Base-by-base conservation (phyloP, 1,139 yeast species). In the Nakaseomyces uthaithaninus region DNA sequence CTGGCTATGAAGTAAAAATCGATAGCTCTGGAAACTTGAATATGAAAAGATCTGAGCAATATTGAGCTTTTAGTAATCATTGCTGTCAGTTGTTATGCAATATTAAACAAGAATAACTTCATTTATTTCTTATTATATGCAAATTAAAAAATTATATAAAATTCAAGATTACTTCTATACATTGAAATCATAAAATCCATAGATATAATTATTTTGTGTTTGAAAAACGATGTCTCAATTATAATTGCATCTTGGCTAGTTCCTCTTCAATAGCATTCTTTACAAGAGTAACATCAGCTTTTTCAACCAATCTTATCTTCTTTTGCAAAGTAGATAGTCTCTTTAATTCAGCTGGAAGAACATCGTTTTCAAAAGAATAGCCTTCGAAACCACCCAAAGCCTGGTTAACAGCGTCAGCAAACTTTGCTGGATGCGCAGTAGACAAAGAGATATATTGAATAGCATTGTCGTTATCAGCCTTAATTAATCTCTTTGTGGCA, bases 381-480 rank as follows among this genome's bases (percentile, higher is more conserved):
- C 77, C 86, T 18, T 72, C 74, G 47, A 77, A 69, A 2, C 72
- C 71, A 38, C 65, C 61, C 52, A 91, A 74, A 2, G 97, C 87
- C 53, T 74, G 68, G 62, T 87, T 82, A 15, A 91, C 98, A 40
- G 95, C 98, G 48, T 87, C 96, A 20, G 95, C 85, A 59, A 91
- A 91, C 66, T 91, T 91, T 45, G 98, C 98, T 33, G 98, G 98
- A 60, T 91, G 98, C 6, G 98, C 98, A 35, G 98, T 91, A 2
- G 97, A 83, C 46, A 91, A 75, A 4, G 95, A 84, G 39, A 91
- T 72, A 61, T 85, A 85, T 41, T 67, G 61, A 35, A 70, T 60
- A 22, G 67, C 58, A 15, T 63, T 51, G 30, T 69, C 68, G 6
- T 60, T 52, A 50, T 76, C 82, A 41, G 67, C 62, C 9, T 66